Evolutionary conservation across 106 monocot species (phyloP), one percentile per base, ranked within the genome.

Genomic region (Gastrodia elata): DNA sequence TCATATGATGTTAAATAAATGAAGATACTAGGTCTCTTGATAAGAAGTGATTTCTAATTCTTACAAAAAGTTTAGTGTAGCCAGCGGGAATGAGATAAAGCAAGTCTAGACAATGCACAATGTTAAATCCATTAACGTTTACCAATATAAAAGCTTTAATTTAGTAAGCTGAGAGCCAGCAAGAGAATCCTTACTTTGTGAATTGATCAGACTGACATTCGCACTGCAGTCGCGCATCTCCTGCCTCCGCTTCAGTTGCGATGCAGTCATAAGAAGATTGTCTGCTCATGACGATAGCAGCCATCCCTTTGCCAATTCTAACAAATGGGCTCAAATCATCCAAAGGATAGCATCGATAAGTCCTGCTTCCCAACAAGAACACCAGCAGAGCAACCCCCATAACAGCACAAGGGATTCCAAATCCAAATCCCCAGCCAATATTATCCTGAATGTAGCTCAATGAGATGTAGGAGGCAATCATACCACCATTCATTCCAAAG

Each of bases 381-480:
- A 85, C 30, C 8, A 65, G 10, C 38, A 85, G 71, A 24, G 78
- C 82, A 11, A 76, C 8, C 9, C 32, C 61, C 87, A 85, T 80
- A 27, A 82, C 52, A 27, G 70, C 33, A 55, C 71, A 85, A 8
- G 87, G 87, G 49, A 91, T 78, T 8, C 83, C 90, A 38, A 91
- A 91, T 2, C 90, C 90, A 22, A 87, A 38, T 13, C 74, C 85
- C 90, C 90, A 91, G 44, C 87, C 68, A 42, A 84, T 48, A 42
- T 79, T 81, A 22, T 91, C 87, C 58, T 91, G 84, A 4, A 91
- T 38, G 36, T 91, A 91, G 56, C 36, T 73, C 6, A 87, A n/a
- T 4, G 59, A 2, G 0, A 74, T 2, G 34, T 77, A 6, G 2
- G 84, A 36, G 1, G 57, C 59, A 4, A 34, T 10, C 2, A 73